Conservation (phyloP, 805 yeast species). For the Schwanniomyces occidentalis region DNA sequence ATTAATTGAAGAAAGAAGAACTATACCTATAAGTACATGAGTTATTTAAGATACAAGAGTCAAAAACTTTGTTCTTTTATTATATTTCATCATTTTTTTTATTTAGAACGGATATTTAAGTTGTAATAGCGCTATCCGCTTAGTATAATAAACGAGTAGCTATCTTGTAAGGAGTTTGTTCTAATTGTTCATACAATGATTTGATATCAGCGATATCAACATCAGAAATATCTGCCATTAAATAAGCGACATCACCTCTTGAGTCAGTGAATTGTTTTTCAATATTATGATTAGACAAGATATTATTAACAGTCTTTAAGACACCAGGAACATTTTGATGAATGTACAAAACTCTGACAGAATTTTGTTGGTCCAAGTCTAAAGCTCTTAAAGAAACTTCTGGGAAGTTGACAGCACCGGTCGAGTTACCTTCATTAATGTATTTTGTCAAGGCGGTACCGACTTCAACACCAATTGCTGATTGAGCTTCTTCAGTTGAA, state of each 20-base stretch:
- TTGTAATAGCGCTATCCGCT: too few species aligned
- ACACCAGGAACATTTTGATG: conserved; percentile 99
- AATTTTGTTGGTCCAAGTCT: conserved; percentile 81
- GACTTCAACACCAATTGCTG: conserved; percentile 96
- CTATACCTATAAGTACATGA: too few species aligned
- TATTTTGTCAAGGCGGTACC: conserved; percentile 82
- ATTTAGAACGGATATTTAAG: too few species aligned
- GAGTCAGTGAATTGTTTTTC: conserved; percentile 99
- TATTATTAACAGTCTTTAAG: conserved; percentile 93
- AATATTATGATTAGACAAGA: conserved; percentile 90
- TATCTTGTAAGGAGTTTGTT: conserved; percentile 86
- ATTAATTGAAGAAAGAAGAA: too few species aligned
- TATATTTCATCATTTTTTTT: too few species aligned
- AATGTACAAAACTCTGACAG: conserved; percentile 91
- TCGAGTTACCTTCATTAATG: conserved; percentile 93
- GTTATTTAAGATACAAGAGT: too few species aligned
- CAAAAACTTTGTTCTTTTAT: too few species aligned
- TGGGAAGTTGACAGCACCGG: conserved; percentile 98
- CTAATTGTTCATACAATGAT: conserved; percentile 78
- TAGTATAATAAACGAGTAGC: conserved; percentile 88
- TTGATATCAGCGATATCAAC: conserved; percentile 83
- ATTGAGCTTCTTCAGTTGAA: conserved; percentile 98
- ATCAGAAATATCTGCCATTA: conserved; percentile 95
- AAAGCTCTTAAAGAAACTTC: conserved; percentile 90
- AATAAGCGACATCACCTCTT: conserved; percentile 91